Base-by-base conservation (phyloP, 169 alveolate species). In the Cryptosporidium canis region DNA sequence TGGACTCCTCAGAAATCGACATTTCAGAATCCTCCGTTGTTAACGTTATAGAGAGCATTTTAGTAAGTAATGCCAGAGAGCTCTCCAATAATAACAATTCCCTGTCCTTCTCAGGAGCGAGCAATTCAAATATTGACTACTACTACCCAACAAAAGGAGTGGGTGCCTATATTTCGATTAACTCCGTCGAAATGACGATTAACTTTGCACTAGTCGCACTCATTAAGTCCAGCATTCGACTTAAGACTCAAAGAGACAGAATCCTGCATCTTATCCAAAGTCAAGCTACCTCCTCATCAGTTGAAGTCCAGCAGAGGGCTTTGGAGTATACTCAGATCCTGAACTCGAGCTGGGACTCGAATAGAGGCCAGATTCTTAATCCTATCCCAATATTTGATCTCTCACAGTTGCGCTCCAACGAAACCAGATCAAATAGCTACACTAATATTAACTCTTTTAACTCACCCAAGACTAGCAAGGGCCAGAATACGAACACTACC, bases 221-320 rank as follows among this genome's bases (percentile, higher is more conserved):
- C 21, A 27, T 58, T 39, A 77, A 77, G 29, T 58, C 66, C 2
- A 58, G 77, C 27, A 43, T 45, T 24, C 58, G 87, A 31, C 72
- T 77, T 1, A 55, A 55, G 37, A 18, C 70, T 0, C 77, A 77
- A 39, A 77, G 27, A 61, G 55, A 41, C 8, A 56, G 35, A 58
- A 77, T 77, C 12, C 31, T 27, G 58, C 9, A 55, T 16, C 51
- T 77, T 35, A 35, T 77, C 11, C 47, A 77, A 29, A 43, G 53
- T 2, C 87, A 77, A 7, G 39, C 47, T 12, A 37, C 43, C 3
- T 77, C 87, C 3, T 24, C 77, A 12, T 43, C 27, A 21, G 48
- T 77, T 3, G 87, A 77, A 43, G 58, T 58, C 12, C 87, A 77
- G 43, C 87, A 77, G 51, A 55, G 87, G 21, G 58, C 87, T 33